Conservation (phyloP, 164 flowering plant species). For the Annona squamosa region DNA sequence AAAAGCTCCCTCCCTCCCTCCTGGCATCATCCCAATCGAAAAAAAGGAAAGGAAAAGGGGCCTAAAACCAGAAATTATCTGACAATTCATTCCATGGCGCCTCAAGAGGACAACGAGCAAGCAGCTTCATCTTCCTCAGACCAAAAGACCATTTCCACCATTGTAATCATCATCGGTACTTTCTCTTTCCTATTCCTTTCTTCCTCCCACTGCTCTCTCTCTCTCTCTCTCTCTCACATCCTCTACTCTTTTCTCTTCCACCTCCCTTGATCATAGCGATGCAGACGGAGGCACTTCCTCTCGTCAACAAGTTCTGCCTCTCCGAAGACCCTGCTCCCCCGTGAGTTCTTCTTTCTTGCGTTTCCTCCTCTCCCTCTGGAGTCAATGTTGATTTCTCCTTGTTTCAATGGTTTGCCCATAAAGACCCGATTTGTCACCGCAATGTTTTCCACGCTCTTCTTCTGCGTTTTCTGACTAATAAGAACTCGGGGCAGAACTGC, state of each 20-base stretch:
- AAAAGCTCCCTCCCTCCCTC: background rate
- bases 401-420: background rate
- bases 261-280: slow-evolving; percentile 46
- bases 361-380: slow-evolving; percentile 1
- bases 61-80: no score
- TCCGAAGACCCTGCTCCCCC: slow-evolving; percentile 44
- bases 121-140: slow-evolving; percentile 17
- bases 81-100: slow-evolving; percentile 34
- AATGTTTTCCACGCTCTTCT: background rate
- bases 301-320: slow-evolving; percentile 66
- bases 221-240: background rate
- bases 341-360: slow-evolving; percentile 30
- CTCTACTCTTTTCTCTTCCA: background rate
- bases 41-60: background rate
- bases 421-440: background rate
- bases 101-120: slow-evolving; percentile 10
- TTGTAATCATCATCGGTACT: slow-evolving; percentile 71
- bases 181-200: background rate
- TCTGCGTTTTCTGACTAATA: background rate
- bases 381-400: background rate
- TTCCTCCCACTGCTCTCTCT: background rate
- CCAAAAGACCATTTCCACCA: slow-evolving; percentile 46
- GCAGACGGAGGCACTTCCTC: slow-evolving; percentile 93
- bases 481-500: background rate
- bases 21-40: background rate